Evolutionary conservation across 2,329 filamentous ascomycete species (phyloP).

Genomic region (Byssoonygena ceratinophila): DNA sequence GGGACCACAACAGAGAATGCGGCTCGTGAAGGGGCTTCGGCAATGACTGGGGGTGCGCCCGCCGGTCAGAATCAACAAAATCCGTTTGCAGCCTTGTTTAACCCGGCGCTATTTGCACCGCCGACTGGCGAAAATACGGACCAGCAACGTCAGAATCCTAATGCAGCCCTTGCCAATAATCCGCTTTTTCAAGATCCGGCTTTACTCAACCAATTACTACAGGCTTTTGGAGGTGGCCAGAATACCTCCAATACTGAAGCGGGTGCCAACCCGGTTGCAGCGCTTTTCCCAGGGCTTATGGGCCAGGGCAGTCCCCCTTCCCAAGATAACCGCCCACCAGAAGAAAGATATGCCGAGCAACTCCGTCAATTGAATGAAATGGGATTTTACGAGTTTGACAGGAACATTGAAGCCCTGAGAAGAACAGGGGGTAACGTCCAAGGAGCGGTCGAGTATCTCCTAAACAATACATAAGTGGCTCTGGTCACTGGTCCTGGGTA

Average conservation of each 20-base stretch:
- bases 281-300: constrained; percentile 47
- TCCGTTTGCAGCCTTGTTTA: constrained; percentile 59
- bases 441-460: constrained; percentile 48
- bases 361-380: constrained; percentile 92
- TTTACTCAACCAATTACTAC: constrained; percentile 48
- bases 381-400: constrained; percentile 95
- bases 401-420: constrained; percentile 78
- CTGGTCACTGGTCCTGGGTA: not conserved
- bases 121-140: constrained; percentile 20
- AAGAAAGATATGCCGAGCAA: constrained; percentile 86
- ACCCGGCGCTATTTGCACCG: constrained; percentile 29
- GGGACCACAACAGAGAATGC: constrained; percentile 17
- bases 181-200: constrained; percentile 52
- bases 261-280: constrained; percentile 36
- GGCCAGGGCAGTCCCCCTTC: constrained; percentile 46
- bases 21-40: constrained; percentile 18
- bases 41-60: not conserved
- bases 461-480: constrained; percentile 24
- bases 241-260: constrained; percentile 24
- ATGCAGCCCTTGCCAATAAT: constrained; percentile 38
- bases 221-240: constrained; percentile 34
- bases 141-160: constrained; percentile 36
- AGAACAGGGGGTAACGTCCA: constrained; percentile 89
- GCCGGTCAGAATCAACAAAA: constrained; percentile 41
- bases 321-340: constrained; percentile 74